phyloP scores from a whole-genome alignment of 139 green algal species.

The Chloropicon primus region DNA sequence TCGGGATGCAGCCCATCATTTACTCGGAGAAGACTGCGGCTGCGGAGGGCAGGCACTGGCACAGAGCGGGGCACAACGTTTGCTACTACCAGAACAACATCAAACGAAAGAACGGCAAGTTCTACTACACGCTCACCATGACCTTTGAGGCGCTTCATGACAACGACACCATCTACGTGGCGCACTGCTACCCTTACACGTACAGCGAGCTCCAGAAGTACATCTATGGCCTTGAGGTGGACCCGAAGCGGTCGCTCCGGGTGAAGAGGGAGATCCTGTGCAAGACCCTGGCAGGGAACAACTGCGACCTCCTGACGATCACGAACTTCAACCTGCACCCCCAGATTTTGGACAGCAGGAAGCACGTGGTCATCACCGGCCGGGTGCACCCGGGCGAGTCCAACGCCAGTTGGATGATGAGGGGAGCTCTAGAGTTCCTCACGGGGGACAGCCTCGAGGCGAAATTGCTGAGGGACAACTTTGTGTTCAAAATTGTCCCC shows the following conservation, averaged over 20 bases:
- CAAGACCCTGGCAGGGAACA: constrained; percentile 44
- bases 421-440: constrained; percentile 51
- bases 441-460: constrained; percentile 27
- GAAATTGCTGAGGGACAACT: constrained; percentile 29
- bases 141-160: constrained; percentile 19
- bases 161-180: constrained; percentile 38
- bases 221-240: constrained; percentile 16
- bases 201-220: constrained; percentile 51
- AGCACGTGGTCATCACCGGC: constrained; percentile 26
- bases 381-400: constrained; percentile 63
- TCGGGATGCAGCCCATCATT: constrained; percentile 39
- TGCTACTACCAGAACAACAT: constrained; percentile 34
- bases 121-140: constrained; percentile 47
- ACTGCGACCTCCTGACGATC: constrained; percentile 48
- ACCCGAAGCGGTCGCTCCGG: constrained; percentile 6
- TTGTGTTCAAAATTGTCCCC: constrained; percentile 60
- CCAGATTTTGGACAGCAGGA: not conserved
- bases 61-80: constrained; percentile 16
- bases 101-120: constrained; percentile 8
- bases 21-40: constrained; percentile 13
- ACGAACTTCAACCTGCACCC: constrained; percentile 21
- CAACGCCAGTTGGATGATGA: constrained; percentile 66
- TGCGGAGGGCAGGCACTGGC: constrained; percentile 14
- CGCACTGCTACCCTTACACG: constrained; percentile 50
- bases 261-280: constrained; percentile 26